A percentile compares a stretch with the other conserved stretches of the same genome.
phyloP scores from a whole-genome alignment of 2,329 filamentous ascomycete genomes.

The Penicillium crustosum region DNA sequence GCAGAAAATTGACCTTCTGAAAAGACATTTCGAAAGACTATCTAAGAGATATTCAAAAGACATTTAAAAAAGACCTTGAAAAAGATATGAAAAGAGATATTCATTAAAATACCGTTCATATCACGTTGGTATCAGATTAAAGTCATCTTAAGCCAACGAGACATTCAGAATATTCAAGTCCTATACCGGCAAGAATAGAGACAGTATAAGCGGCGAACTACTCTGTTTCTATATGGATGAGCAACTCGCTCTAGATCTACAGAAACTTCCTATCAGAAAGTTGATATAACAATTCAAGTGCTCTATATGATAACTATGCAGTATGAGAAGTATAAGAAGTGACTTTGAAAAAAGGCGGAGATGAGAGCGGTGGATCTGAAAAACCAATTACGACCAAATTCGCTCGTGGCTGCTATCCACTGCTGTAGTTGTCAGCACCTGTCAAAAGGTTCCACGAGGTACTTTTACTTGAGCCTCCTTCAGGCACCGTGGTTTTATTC shows the following conservation, averaged over 20 bases:
- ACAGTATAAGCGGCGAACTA: neutral
- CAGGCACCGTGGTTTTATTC: neutral
- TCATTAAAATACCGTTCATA: neutral
- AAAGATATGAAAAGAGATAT: neutral
- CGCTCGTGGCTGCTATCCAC: fast-evolving
- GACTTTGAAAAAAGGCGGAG: neutral
- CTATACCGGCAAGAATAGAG: neutral
- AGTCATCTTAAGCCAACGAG: neutral
- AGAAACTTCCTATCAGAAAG: no score
- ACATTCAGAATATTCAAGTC: neutral
- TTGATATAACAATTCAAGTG: neutral
- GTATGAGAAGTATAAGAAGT: no score
- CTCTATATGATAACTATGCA: no score
- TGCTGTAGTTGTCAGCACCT: neutral
- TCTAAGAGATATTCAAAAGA: no score
- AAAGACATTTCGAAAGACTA: neutral
- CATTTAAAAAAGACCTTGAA: neutral
- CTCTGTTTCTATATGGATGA: neutral
- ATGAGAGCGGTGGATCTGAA: neutral
- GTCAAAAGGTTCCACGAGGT: neutral
- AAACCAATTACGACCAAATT: neutral
- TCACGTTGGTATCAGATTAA: neutral
- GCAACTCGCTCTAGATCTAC: neutral
- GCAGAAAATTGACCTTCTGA: neutral
- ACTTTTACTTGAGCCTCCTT: neutral